These are phyloP conservation scores for Magnolia officinalis DNA, from an alignment of 164 flowering plant genomes.

Conservation along the genomic window DNA sequence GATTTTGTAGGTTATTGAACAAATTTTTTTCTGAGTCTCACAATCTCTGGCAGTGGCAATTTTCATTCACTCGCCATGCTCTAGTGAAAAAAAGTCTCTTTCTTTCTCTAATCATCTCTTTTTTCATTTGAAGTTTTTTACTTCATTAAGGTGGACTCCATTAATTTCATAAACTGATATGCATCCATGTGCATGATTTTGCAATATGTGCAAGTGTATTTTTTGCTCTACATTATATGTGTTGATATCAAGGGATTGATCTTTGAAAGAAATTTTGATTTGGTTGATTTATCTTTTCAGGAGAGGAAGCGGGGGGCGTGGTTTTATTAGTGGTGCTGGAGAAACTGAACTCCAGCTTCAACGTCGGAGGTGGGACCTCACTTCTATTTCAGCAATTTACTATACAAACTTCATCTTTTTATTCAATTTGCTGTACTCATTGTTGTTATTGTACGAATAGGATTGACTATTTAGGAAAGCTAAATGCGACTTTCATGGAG, in stretches of 20 bases:
- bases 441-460: too few species aligned
- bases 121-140: too few species aligned
- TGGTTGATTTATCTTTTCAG: conserved; percentile 37
- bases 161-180: background rate
- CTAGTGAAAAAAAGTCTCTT: too few species aligned
- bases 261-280: conserved; percentile 8
- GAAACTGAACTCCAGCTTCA: conserved; percentile 98
- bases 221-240: background rate
- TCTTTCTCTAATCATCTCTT: too few species aligned
- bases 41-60: too few species aligned
- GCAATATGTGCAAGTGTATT: background rate
- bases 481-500: too few species aligned
- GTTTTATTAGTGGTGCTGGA: conserved; percentile 97
- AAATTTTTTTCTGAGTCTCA: too few species aligned
- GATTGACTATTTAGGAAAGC: too few species aligned
- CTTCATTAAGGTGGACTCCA: too few species aligned
- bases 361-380: conserved; percentile 61
- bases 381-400: conserved; percentile 5
- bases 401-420: background rate
- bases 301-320: conserved; percentile 98
- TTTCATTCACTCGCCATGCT: too few species aligned
- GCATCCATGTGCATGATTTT: background rate
- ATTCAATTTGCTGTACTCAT: background rate
- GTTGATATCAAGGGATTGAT: background rate
- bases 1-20: too few species aligned